Evolutionary conservation across 345 rosid species (phyloP).

Genomic region (Syzygium jambos): DNA sequence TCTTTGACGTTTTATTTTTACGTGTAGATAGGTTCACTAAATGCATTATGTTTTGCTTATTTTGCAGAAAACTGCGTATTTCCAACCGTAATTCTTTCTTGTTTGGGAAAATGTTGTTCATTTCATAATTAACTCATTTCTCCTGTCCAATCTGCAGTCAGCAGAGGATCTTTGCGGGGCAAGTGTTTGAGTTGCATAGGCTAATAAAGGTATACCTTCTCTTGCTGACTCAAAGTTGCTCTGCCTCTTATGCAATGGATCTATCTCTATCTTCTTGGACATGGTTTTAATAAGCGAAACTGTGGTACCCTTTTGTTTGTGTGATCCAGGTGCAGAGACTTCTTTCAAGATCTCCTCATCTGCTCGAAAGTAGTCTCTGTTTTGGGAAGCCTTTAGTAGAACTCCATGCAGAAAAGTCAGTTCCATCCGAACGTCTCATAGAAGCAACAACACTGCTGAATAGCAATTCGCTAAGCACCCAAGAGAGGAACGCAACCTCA

Average conservation of each 20-base stretch:
- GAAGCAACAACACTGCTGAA: constrained; percentile 15
- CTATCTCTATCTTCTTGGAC: not conserved
- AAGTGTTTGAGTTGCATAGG: constrained; percentile 93
- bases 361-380: constrained; percentile 36
- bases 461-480: constrained; percentile 16
- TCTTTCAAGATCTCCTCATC: constrained; percentile 63
- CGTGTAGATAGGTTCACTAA: not conserved
- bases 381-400: constrained; percentile 27
- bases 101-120: not conserved
- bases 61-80: not conserved
- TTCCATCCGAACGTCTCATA: constrained; percentile 21
- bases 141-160: constrained; percentile 49
- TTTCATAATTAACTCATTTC: not conserved
- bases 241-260: not conserved
- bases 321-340: constrained; percentile 59
- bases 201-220: constrained; percentile 60
- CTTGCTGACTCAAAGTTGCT: not conserved
- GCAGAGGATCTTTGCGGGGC: constrained; percentile 80
- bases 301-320: not conserved
- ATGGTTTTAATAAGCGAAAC: not conserved
- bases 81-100: not conserved
- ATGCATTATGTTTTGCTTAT: not conserved
- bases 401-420: constrained; percentile 27
- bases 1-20: not conserved
- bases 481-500: constrained; percentile 30